Percentiles rank a stretch among this genome's conserved stretches.
phyloP scores from a whole-genome alignment of 108 stramenopile species.

The Cyclotella atomus region DNA sequence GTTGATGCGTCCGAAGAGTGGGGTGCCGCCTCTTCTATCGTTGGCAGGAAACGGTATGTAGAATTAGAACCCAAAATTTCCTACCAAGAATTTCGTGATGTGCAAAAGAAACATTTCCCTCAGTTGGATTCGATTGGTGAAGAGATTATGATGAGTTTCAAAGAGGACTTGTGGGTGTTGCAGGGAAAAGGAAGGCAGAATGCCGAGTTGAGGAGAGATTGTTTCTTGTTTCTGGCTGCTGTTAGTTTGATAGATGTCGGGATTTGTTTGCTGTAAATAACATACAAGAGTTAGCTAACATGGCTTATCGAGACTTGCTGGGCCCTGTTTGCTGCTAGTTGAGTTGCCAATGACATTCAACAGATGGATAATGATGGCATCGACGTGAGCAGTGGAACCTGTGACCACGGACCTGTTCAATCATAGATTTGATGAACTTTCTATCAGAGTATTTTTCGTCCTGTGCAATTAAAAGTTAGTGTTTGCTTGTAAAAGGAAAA shows the following conservation, averaged over 20 bases:
- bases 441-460: too few relatives aligned
- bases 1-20: slow-evolving; percentile 69
- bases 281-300: too few relatives aligned
- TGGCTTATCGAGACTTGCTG: too few relatives aligned
- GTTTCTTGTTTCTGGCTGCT: slow-evolving; percentile 70
- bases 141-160: slow-evolving; percentile 76
- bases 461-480: too few relatives aligned
- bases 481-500: too few relatives aligned
- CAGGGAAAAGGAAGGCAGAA: slow-evolving; percentile 84
- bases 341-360: too few relatives aligned
- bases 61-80: slow-evolving; percentile 88
- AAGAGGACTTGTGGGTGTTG: slow-evolving; percentile 81
- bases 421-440: too few relatives aligned
- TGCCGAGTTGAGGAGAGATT: slow-evolving; percentile 64
- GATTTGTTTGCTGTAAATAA: slow-evolving; percentile 41
- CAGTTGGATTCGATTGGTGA: slow-evolving; percentile 81
- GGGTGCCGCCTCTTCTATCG: slow-evolving; percentile 47
- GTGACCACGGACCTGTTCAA: too few relatives aligned
- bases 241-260: slow-evolving; percentile 72
- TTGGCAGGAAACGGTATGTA: slow-evolving; percentile 86
- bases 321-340: too few relatives aligned
- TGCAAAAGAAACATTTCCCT: slow-evolving; percentile 76
- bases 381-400: too few relatives aligned
- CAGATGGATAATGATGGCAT: too few relatives aligned
- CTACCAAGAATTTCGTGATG: slow-evolving; percentile 76